Evolutionary conservation across 2,329 filamentous ascomycete species (phyloP).

Genomic region (Colletotrichum graminicola): DNA sequence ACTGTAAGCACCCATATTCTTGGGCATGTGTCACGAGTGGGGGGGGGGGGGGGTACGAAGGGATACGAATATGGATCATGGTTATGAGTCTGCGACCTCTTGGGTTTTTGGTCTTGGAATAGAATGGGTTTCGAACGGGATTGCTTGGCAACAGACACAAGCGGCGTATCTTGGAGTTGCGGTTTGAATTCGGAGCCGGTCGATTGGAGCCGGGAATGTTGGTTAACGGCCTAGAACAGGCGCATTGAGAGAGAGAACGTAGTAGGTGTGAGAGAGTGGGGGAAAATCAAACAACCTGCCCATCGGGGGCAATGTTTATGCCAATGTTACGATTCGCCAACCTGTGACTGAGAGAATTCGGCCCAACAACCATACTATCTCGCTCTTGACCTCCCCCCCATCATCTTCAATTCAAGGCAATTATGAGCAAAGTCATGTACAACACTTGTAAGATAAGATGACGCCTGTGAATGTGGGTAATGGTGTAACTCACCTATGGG

Average conservation of each 20-base stretch:
- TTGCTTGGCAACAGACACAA: conserved; percentile 18
- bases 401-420: neutral
- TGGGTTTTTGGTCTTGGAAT: conserved; percentile 4
- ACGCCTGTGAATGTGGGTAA: no score
- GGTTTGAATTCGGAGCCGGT: neutral
- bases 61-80: conserved; percentile 7
- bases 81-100: conserved; percentile 16
- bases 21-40: conserved; percentile 8
- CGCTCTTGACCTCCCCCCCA: no score
- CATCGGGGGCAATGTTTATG: neutral
- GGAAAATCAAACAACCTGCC: neutral
- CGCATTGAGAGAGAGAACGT: neutral
- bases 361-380: neutral
- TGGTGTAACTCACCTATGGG: neutral
- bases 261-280: neutral
- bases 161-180: conserved; percentile 31
- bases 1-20: neutral
- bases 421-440: neutral
- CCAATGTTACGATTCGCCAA: neutral
- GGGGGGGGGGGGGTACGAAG: neutral
- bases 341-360: neutral
- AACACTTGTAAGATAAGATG: neutral
- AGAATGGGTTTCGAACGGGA: neutral
- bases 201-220: neutral
- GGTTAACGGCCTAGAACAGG: neutral